A percentile compares a stretch with the other conserved stretches of the same genome.
Conservation (phyloP, 345 rosid genomes). For the Acer campestre region DNA sequence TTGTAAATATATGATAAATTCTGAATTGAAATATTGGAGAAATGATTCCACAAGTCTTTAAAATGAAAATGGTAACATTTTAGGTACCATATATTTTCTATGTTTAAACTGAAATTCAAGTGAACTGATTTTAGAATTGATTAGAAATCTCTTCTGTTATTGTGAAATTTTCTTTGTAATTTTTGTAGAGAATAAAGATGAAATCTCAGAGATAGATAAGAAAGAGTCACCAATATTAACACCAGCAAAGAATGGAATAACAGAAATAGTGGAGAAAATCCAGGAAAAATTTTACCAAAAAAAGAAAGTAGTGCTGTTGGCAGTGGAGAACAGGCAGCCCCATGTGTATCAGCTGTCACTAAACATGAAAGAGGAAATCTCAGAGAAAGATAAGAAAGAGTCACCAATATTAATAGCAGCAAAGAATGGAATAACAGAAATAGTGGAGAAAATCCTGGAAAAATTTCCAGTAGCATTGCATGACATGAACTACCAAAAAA, state of each 20-base stretch:
- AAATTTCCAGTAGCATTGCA: too few species aligned
- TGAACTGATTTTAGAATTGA: background rate
- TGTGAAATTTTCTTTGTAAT: background rate
- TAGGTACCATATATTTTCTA: too few species aligned
- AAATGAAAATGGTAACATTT: too few species aligned
- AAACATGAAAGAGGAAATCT: background rate
- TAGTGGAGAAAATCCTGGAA: too few species aligned
- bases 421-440: too few species aligned
- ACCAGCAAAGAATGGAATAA: conserved; percentile 26
- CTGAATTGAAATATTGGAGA: too few species aligned
- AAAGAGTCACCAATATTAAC: conserved; percentile 25
- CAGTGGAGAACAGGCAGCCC: conserved; percentile 57
- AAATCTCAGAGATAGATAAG: background rate
- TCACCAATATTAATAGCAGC: too few species aligned
- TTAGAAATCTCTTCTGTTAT: too few species aligned
- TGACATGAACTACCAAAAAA: too few species aligned
- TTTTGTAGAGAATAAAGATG: background rate
- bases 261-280: conserved; percentile 29
- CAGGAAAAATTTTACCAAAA: conserved; percentile 13
- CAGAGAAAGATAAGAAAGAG: too few species aligned
- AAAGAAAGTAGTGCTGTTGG: conserved; percentile 32
- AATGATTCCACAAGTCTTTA: too few species aligned
- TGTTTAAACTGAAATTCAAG: background rate
- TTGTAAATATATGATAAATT: too few species aligned
- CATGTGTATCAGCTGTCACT: conserved; percentile 36